Percentiles rank a stretch among this genome's conserved stretches.
Conservation (phyloP, 306 rosid species). For the Cajanus cajan region DNA sequence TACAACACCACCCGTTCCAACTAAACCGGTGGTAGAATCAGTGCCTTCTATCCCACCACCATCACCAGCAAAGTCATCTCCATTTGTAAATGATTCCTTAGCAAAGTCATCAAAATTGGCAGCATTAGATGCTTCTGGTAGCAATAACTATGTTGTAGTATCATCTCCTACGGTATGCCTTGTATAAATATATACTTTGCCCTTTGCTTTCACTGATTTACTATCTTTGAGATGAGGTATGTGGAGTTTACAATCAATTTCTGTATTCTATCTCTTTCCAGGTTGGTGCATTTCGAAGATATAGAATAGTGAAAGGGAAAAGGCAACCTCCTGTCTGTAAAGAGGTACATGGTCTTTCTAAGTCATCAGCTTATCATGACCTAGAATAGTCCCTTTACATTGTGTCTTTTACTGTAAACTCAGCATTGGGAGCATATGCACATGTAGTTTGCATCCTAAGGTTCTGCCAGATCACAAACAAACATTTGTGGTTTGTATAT, state of each 20-base stretch:
- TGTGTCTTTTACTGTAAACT: too few relatives aligned
- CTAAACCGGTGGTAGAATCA: constrained; percentile 64
- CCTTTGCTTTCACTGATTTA: constrained; percentile 1
- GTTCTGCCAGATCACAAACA: background rate
- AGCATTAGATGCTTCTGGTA: constrained; percentile 75
- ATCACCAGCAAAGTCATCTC: constrained; percentile 50
- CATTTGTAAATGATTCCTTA: constrained; percentile 42
- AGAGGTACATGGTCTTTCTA: constrained; percentile 50
- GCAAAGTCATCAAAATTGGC: constrained; percentile 58
- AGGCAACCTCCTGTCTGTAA: constrained; percentile 69
- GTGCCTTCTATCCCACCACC: constrained; percentile 40
- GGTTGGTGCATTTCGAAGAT: constrained; percentile 76
- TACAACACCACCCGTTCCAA: constrained; percentile 61
- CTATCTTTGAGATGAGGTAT: background rate
- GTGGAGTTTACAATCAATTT: constrained; percentile 12
- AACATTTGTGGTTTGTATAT: background rate
- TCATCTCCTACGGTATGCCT: constrained; percentile 66
- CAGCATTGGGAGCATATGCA: background rate
- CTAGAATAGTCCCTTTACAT: background rate
- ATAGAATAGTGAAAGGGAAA: constrained; percentile 75
- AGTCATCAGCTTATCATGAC: background rate
- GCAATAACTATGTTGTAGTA: constrained; percentile 50
- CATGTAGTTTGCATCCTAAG: background rate
- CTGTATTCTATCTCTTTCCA: constrained; percentile 12
- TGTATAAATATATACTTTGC: background rate